Base-by-base conservation (phyloP, 805 yeast species). In the Monosporozyma siamensis region DNA sequence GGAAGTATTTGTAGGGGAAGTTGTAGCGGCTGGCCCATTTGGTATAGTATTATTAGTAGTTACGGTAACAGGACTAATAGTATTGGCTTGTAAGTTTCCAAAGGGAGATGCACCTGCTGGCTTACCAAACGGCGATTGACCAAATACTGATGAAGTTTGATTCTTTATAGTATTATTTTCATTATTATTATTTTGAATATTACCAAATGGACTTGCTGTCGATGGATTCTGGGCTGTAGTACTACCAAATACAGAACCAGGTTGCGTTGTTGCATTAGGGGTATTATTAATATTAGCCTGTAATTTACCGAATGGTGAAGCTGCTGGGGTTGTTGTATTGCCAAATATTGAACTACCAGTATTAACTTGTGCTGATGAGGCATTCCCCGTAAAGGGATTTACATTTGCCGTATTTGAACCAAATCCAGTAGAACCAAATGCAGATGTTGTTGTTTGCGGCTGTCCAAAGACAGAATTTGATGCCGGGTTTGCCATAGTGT, bases 181-280 rank as follows among this genome's bases (percentile, higher is more conserved):
- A 21, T 26, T 34, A 31, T 47, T 47, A 21, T 34, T 34, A 31
- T 40, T 40, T 18, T 40, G 42, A 24, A 40, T 15, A 17, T 50
- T 34, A 12, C 58, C 58, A 45, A 52, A 53, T 2, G 58, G 50
- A 18, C 50, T 40, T 10, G 41, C 32, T 29, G 46, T 37, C 11
- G 42, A 17, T 17, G 42, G 24, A 12, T 21, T 26, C 12, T 25
- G 29, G 4, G 29, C 29, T 17, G 24, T 21, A 18, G 18, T 26
- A 21, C 14, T 41, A 40, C 45, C 44, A 44, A 44, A 44, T 21
- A 41, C 38, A 4, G 29, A 25, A 11, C 12, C n/a, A 6, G 43
- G 37, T 14, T 24, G 17, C n/a, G n/a, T 23, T 4, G 41, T 11
- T 4, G 39, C 27, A 34, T 24, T 34, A 23, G 12, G n/a, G n/a